These are phyloP conservation scores for Ganoderma boninense DNA, from an alignment of 1,284 basidiomycete species.

Conservation along the genomic window DNA sequence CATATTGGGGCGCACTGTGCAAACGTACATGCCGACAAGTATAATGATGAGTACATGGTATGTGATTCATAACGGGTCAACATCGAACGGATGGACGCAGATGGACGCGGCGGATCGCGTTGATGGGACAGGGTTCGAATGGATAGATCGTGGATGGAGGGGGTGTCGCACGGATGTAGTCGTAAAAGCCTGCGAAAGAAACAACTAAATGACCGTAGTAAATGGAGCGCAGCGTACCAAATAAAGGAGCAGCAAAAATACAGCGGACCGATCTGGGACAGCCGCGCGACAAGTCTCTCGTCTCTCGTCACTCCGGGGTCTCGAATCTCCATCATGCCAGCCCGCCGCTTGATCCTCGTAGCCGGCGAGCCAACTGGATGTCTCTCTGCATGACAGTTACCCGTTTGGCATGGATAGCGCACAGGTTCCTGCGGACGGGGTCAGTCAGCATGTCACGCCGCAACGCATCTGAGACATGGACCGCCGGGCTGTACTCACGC, in stretches of 20 bases:
- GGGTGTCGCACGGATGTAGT: slow-evolving; percentile 29
- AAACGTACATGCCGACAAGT: slow-evolving; percentile 15
- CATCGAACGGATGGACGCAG: background rate
- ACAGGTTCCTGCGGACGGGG: slow-evolving; percentile 76
- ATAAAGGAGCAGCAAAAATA: slow-evolving; percentile 12
- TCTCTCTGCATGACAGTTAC: slow-evolving; percentile 99
- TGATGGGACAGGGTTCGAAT: background rate
- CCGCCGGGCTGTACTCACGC: slow-evolving; percentile 65
- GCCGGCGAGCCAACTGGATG: slow-evolving; percentile 94
- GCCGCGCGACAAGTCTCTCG: background rate
- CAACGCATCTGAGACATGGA: slow-evolving; percentile 3
- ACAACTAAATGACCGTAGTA: slow-evolving; percentile 13
- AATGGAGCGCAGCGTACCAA: slow-evolving; percentile 6
- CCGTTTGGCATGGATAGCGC: slow-evolving; percentile 97
- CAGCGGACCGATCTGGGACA: background rate
- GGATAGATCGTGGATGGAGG: slow-evolving; percentile 17
- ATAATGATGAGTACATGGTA: slow-evolving; percentile 18
- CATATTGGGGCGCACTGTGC: slow-evolving; percentile 18
- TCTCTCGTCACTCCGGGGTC: background rate
- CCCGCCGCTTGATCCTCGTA: slow-evolving; percentile 85
- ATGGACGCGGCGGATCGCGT: background rate
- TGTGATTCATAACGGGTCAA: background rate
- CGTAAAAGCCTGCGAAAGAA: slow-evolving; percentile 13
- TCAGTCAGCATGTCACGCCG: slow-evolving; percentile 5
- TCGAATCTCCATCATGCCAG: slow-evolving; percentile 33